These are phyloP conservation scores for Aspergillus incahuasiensis DNA, from an alignment of 495 filamentous ascomycete genomes.

Conservation along the genomic window DNA sequence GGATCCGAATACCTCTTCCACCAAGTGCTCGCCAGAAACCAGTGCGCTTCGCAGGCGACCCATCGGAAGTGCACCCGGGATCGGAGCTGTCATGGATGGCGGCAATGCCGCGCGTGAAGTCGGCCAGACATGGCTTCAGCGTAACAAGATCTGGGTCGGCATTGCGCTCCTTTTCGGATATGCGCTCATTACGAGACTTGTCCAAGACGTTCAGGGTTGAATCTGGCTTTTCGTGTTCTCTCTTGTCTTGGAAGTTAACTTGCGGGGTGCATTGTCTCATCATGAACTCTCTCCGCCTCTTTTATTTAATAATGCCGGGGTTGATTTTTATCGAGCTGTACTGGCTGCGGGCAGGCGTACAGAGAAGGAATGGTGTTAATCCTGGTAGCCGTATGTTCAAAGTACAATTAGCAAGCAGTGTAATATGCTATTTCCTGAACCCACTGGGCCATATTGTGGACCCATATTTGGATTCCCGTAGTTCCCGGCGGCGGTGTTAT, in stretches of 20 bases:
- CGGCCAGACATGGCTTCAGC: constrained; percentile 72
- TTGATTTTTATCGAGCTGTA: constrained; percentile 8
- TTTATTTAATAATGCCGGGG: constrained; percentile 5
- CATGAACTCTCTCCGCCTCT: constrained; percentile 4
- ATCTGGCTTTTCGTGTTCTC: constrained; percentile 13
- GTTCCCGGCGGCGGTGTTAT: not conserved
- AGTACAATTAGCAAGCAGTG: not conserved
- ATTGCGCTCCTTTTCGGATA: constrained; percentile 68
- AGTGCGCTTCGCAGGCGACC: constrained; percentile 62
- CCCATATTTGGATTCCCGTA: not conserved
- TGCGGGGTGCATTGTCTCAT: constrained; percentile 14
- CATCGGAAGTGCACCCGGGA: constrained; percentile 60
- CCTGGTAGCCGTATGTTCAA: not conserved
- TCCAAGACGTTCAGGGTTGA: constrained; percentile 52
- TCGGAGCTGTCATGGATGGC: constrained; percentile 77
- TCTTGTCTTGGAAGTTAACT: constrained; percentile 8
- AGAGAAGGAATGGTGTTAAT: constrained; percentile 19
- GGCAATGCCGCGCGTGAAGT: constrained; percentile 68
- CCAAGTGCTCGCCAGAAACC: constrained; percentile 56
- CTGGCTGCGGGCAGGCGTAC: constrained; percentile 9
- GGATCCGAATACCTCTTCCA: constrained; percentile 33
- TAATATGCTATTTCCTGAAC: no score
- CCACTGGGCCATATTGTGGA: no score
- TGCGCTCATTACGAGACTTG: constrained; percentile 68
- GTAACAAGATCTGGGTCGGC: constrained; percentile 69